These are phyloP conservation scores for Barnettozyma vustinii DNA, from an alignment of 805 yeast species.

Conservation along the genomic window DNA sequence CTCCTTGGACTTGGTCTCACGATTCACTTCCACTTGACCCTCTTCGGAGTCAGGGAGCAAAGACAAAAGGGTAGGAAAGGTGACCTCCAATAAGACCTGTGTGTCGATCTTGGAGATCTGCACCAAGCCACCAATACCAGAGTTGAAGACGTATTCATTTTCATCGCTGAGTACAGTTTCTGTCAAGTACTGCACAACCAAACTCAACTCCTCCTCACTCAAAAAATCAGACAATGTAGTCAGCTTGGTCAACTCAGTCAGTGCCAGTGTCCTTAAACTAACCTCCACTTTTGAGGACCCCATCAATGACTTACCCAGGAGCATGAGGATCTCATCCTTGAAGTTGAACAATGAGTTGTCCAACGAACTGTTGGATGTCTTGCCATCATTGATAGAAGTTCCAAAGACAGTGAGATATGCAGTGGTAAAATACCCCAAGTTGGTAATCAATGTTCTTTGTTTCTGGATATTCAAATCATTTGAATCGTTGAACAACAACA, in stretches of 20 bases:
- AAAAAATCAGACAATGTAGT: conserved; percentile 46
- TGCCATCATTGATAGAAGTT: conserved; percentile 9
- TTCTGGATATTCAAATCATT: conserved; percentile 43
- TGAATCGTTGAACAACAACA: conserved; percentile 32
- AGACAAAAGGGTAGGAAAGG: conserved; percentile 47
- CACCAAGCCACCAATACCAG: conserved; percentile 51
- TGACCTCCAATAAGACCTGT: conserved; percentile 41
- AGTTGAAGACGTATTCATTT: conserved; percentile 46
- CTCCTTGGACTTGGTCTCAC: conserved; percentile 22
- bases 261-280: conserved; percentile 59
- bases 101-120: conserved; percentile 34
- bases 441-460: conserved; percentile 55
- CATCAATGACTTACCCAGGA: conserved; percentile 64
- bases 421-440: conserved; percentile 52
- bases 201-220: conserved; percentile 46
- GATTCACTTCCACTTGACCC: conserved; percentile 24
- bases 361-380: conserved; percentile 5
- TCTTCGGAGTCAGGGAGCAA: conserved; percentile 43
- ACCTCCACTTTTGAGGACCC: conserved; percentile 64
- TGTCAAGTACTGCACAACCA: conserved; percentile 59
- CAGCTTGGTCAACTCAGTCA: conserved; percentile 58
- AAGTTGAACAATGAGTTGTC: conserved; percentile 37
- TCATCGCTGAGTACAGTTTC: conserved; percentile 51
- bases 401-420: conserved; percentile 44
- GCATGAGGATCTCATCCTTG: conserved; percentile 64